Conservation (phyloP, 2,329 filamentous ascomycete genomes). For the Pestalotiopsis sp. region DNA sequence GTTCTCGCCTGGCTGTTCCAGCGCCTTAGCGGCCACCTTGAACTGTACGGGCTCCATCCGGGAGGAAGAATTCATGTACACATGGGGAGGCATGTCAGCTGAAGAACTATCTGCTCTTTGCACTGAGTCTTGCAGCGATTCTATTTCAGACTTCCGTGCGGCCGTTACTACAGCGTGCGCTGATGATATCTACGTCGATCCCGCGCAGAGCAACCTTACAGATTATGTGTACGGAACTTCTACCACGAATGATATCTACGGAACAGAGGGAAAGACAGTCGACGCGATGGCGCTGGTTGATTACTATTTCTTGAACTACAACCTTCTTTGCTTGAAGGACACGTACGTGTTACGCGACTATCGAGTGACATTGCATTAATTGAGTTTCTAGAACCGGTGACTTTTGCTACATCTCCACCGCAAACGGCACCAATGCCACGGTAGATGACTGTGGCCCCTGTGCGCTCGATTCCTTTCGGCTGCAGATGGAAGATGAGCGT, state of each 20-base stretch:
- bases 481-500: background rate
- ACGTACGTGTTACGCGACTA: background rate
- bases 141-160: background rate
- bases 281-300: background rate
- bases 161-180: background rate
- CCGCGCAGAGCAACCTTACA: background rate
- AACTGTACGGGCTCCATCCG: background rate
- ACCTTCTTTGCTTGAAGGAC: background rate
- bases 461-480: background rate
- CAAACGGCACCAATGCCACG: background rate
- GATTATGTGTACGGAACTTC: background rate
- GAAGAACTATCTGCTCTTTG: slow-evolving; percentile 15
- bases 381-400: background rate
- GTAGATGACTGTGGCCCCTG: background rate
- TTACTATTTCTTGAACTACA: background rate
- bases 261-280: background rate
- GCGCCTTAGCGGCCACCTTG: background rate
- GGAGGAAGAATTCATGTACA: background rate
- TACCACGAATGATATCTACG: background rate
- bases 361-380: background rate
- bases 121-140: background rate
- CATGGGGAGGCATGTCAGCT: slow-evolving; percentile 9
- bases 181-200: background rate
- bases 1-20: background rate
- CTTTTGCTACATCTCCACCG: background rate